Conservation (phyloP, 108 stramenopile genomes). For the Nitzschia putrida region DNA sequence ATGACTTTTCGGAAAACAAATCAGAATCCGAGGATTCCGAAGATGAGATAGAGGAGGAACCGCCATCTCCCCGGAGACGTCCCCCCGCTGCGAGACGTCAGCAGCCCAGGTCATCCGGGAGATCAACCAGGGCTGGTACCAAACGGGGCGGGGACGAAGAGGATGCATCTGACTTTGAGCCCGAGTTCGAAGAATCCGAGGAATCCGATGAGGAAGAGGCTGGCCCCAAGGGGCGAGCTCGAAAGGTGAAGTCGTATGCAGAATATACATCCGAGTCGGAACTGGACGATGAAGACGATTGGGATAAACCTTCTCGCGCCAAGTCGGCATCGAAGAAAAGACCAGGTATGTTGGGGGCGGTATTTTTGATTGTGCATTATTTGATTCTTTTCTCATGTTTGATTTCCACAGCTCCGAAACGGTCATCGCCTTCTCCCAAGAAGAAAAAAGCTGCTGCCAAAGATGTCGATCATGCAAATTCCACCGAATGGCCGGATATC, state of each 20-base stretch:
- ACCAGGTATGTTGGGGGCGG: neutral
- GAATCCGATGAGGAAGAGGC: slow-evolving; percentile 14
- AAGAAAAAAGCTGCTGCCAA: slow-evolving; percentile 1
- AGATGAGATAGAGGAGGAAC: too few relatives aligned
- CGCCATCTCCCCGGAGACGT: too few relatives aligned
- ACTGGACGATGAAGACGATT: slow-evolving; percentile 23
- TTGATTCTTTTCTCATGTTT: neutral
- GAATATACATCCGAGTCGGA: slow-evolving; percentile 23
- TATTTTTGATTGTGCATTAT: neutral
- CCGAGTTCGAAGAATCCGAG: slow-evolving; percentile 7
- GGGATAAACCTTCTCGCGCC: slow-evolving; percentile 1
- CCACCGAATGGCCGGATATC: slow-evolving; percentile 41
- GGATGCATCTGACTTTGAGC: slow-evolving; percentile 22
- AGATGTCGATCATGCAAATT: neutral
- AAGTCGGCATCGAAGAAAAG: neutral
- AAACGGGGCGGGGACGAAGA: neutral
- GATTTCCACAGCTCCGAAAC: neutral
- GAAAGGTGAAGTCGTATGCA: slow-evolving; percentile 16
- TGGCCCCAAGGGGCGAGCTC: neutral
- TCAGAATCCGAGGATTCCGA: too few relatives aligned
- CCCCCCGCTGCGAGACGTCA: too few relatives aligned
- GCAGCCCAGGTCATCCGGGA: neutral
- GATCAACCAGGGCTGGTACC: neutral
- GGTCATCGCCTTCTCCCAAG: neutral
- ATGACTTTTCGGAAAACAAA: too few relatives aligned